Conservation (phyloP, 2,329 filamentous ascomycete species). For the Trichoderma sp. region DNA sequence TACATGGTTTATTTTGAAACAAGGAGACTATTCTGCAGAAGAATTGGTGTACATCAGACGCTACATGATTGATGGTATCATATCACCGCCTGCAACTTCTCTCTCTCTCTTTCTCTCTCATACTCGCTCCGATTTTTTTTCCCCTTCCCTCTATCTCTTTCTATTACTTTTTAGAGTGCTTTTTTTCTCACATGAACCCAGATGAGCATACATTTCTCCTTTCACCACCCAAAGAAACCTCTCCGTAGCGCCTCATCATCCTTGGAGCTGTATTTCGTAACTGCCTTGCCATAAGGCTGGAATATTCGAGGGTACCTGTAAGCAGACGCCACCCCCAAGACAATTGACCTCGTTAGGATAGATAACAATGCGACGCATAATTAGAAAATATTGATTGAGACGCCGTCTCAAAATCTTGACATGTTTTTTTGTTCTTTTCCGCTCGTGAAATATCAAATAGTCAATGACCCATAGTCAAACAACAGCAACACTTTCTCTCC, state of each 20-base stretch:
- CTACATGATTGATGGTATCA: slow-evolving; percentile 19
- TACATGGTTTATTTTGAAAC: slow-evolving; percentile 7
- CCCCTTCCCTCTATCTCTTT: not conserved
- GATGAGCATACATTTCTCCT: not conserved
- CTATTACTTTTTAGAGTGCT: slow-evolving; percentile 24
- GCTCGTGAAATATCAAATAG: slow-evolving; percentile 10
- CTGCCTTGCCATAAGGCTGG: not conserved
- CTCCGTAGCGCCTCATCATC: slow-evolving; percentile 13
- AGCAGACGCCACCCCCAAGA: slow-evolving; percentile 1
- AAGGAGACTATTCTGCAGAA: slow-evolving; percentile 24
- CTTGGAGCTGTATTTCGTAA: slow-evolving; percentile 7
- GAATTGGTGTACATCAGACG: slow-evolving; percentile 27
- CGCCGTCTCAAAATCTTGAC: slow-evolving; percentile 5
- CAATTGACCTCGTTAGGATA: not conserved
- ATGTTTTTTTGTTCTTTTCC: slow-evolving; percentile 10
- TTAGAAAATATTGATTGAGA: slow-evolving; percentile 20
- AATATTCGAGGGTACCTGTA: not conserved
- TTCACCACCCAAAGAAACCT: slow-evolving; percentile 9
- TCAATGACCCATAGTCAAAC: not conserved
- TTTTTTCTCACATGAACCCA: not conserved
- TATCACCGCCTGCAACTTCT: slow-evolving; percentile 16
- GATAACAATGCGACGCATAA: slow-evolving; percentile 10
- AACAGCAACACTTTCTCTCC: slow-evolving; percentile 1
- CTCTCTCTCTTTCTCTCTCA: not conserved
- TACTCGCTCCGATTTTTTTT: not conserved